Conservation (phyloP, 331 rosid species). For the Malus hybrid region DNA sequence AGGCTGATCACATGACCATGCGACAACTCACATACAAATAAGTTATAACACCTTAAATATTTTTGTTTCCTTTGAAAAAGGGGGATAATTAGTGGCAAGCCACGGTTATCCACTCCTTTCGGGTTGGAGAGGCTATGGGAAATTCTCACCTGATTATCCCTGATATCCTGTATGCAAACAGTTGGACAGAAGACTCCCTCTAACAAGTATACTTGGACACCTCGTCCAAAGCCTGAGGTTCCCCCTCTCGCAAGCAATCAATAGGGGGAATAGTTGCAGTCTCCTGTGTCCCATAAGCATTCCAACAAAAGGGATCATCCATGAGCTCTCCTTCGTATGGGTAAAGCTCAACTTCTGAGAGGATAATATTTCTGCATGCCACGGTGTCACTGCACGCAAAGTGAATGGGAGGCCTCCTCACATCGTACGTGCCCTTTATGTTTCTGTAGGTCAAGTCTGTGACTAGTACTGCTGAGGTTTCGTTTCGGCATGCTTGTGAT, state of each 20-base stretch:
- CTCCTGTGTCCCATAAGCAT: conserved; percentile 76
- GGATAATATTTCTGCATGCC: conserved; percentile 79
- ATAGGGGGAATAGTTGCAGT: conserved; percentile 77
- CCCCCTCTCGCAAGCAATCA: conserved; percentile 67
- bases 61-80: too few relatives aligned
- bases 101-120: too few relatives aligned
- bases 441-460: conserved; percentile 46
- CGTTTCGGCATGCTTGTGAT: conserved; percentile 61
- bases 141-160: too few relatives aligned
- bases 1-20: too few relatives aligned
- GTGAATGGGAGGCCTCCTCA: conserved; percentile 80
- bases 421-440: conserved; percentile 90
- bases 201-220: conserved; percentile 38
- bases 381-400: conserved; percentile 84
- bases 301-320: conserved; percentile 94
- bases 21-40: too few relatives aligned
- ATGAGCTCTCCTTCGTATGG: conserved; percentile 70
- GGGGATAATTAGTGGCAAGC: too few relatives aligned
- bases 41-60: too few relatives aligned
- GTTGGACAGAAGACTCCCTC: neutral
- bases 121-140: too few relatives aligned
- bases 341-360: conserved; percentile 79
- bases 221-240: conserved; percentile 39
- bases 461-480: conserved; percentile 75
- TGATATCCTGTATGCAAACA: too few relatives aligned